Evolutionary conservation across 768 basidiomycete species (phyloP), one percentile per base, ranked within the genome.

Genomic region (Asterophora parasitica): DNA sequence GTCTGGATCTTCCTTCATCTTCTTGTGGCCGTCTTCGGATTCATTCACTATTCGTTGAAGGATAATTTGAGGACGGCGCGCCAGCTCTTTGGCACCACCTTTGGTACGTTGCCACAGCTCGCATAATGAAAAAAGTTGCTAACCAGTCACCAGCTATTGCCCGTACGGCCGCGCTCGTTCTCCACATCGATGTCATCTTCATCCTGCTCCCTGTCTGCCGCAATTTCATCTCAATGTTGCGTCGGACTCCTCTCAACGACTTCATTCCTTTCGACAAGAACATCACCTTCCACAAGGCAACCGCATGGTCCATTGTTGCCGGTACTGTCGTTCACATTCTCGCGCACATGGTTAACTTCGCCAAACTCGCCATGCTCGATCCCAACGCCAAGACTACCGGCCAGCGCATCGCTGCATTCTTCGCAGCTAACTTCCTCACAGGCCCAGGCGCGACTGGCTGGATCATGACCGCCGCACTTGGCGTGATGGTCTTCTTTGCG

Each of bases 141-240:
- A 31, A 39, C 17, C 2, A 6, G 11, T 11, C 32, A 35, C 9
- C 54, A 94, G 92, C 83, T 36, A 86, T 90, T 55, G 92, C 94
- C 40, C 85, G 92, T 65, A 68, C 85, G 3, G 88, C 93, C 35
- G 95, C 94, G 4, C 82, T 96, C 37, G 82, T 94, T 42, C 79
- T 96, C 7, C 92, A 96, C 58, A 76, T 95, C 58, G 90, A 96
- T 67, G 84, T 92, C 50, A 81, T 90, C 53, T 90, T 95, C 73
- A 93, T 98, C 65, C 82, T 97, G 42, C 79, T 98, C 26, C 95
- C 94, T 20, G 80, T 97, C 63, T 97, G 94, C 77, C 83, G 94
- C 51, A 94, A 92, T 70, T 92, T 96, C 69, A 80, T 96, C 65
- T 94, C 92, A 17, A 57, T 94, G 38, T 76, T 95, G 40, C 86